phyloP scores from a whole-genome alignment of 257 asterid genomes.

The Rhazya stricta region DNA sequence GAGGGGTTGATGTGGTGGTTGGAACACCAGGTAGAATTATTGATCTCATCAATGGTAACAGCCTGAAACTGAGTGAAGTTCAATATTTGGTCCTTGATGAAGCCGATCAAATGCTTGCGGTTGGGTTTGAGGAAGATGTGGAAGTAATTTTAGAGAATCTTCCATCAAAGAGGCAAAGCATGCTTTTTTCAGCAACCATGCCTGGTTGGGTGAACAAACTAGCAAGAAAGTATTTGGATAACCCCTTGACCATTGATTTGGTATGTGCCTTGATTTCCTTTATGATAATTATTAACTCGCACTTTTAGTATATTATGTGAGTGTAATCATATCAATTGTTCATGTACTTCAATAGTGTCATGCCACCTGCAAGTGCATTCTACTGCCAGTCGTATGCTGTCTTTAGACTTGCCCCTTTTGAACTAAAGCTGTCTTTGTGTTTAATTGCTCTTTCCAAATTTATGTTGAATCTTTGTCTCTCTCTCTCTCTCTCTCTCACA shows the following conservation, averaged over 20 bases:
- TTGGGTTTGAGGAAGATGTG: constrained; percentile 97
- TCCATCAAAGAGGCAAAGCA: constrained; percentile 83
- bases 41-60: constrained; percentile 65
- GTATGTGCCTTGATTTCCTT: constrained; percentile 34
- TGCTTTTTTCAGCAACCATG: constrained; percentile 99
- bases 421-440: background rate
- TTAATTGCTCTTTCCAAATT: background rate
- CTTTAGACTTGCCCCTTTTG: background rate
- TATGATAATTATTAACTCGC: background rate
- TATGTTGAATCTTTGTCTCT: background rate
- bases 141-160: constrained; percentile 67
- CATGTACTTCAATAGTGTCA: background rate
- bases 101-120: constrained; percentile 99
- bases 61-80: constrained; percentile 77
- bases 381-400: background rate
- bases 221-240: constrained; percentile 64
- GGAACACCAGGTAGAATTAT: constrained; percentile 99
- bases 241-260: constrained; percentile 85
- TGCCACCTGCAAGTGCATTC: no score
- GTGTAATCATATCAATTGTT: background rate
- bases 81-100: constrained; percentile 90
- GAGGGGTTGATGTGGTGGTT: constrained; percentile 92
- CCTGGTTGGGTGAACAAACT: constrained; percentile 94
- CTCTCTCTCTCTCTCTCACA: background rate
- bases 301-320: background rate